Evolutionary conservation across 2,329 filamentous ascomycete genomes (phyloP).

Genomic region (Diaporthe citrichinensis): DNA sequence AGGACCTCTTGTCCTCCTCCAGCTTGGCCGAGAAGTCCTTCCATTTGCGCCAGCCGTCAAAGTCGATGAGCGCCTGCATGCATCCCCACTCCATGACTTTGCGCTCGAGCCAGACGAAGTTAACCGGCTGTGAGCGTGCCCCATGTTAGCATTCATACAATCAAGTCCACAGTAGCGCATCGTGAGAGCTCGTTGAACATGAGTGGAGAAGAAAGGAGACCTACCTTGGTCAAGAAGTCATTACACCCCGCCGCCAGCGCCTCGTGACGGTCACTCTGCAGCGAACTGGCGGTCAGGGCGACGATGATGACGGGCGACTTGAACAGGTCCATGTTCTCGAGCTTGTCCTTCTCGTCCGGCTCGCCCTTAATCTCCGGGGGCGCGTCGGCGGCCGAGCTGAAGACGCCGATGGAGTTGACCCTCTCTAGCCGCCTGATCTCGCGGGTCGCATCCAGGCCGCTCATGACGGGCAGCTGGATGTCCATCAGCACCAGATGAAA

Average conservation of each 20-base stretch:
- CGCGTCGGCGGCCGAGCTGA: slow-evolving; percentile 74
- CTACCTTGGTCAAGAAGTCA: slow-evolving; percentile 96
- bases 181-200: neutral
- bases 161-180: neutral
- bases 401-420: slow-evolving; percentile 93
- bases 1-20: slow-evolving; percentile 34
- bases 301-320: slow-evolving; percentile 99
- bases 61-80: slow-evolving; percentile 99
- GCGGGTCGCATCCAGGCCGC: slow-evolving; percentile 91
- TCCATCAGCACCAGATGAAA: slow-evolving; percentile 99
- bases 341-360: slow-evolving; percentile 75
- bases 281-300: slow-evolving; percentile 90
- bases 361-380: slow-evolving; percentile 62
- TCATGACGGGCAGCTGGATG: slow-evolving; percentile 97
- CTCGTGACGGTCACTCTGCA: slow-evolving; percentile 96
- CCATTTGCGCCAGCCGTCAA: slow-evolving; percentile 98
- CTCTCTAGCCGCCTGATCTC: slow-evolving; percentile 93
- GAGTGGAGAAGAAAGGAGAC: slow-evolving; percentile 43
- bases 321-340: slow-evolving; percentile 80
- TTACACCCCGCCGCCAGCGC: slow-evolving; percentile 96
- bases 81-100: slow-evolving; percentile 99
- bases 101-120: slow-evolving; percentile 96
- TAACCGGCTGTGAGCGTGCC: slow-evolving; percentile 81
- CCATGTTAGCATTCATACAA: slow-evolving; percentile 41
- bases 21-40: slow-evolving; percentile 79